Percentiles rank a stretch among this genome's conserved stretches.
These are phyloP conservation scores for Microthlaspi erraticum DNA, from an alignment of 345 rosid species.

Conservation along the genomic window DNA sequence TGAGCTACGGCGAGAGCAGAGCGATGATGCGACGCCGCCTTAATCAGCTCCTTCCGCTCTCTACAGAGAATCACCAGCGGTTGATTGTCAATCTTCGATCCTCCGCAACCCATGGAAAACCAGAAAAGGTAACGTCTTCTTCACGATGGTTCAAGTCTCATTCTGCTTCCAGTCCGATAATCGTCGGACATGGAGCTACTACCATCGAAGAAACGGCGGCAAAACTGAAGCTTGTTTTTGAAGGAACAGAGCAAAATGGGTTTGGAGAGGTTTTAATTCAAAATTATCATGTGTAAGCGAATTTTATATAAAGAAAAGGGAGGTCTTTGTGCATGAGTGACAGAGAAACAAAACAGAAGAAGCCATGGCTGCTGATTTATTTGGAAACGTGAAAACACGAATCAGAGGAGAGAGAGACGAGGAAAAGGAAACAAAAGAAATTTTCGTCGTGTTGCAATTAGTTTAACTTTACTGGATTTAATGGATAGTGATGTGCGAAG, in stretches of 20 bases:
- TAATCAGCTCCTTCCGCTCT: constrained; percentile 69
- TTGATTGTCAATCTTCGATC: constrained; percentile 76
- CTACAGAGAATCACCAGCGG: constrained; percentile 76
- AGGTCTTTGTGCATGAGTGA: constrained; percentile 25
- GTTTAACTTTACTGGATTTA: constrained; percentile 5
- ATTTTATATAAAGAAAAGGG: background rate
- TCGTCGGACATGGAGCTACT: constrained; percentile 7
- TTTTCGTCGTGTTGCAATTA: constrained; percentile 30
- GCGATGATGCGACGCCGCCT: constrained; percentile 71
- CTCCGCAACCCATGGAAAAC: constrained; percentile 84
- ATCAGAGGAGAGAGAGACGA: constrained; percentile 10
- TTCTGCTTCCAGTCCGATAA: constrained; percentile 37
- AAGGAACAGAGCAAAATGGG: background rate
- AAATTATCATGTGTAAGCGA: background rate
- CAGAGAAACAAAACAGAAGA: constrained; percentile 20
- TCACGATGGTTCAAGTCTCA: constrained; percentile 12
- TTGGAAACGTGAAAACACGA: constrained; percentile 25
- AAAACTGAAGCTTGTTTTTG: background rate
- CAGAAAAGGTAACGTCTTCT: background rate
- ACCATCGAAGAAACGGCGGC: constrained; percentile 21
- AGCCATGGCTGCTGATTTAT: constrained; percentile 29
- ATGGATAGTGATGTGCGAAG: constrained; percentile 37
- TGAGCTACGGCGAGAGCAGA: constrained; percentile 84
- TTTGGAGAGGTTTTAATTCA: background rate
- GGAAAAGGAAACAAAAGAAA: background rate